These are phyloP conservation scores for Talaromyces sp. DNA, from an alignment of 2,329 filamentous ascomycete genomes.

Conservation along the genomic window DNA sequence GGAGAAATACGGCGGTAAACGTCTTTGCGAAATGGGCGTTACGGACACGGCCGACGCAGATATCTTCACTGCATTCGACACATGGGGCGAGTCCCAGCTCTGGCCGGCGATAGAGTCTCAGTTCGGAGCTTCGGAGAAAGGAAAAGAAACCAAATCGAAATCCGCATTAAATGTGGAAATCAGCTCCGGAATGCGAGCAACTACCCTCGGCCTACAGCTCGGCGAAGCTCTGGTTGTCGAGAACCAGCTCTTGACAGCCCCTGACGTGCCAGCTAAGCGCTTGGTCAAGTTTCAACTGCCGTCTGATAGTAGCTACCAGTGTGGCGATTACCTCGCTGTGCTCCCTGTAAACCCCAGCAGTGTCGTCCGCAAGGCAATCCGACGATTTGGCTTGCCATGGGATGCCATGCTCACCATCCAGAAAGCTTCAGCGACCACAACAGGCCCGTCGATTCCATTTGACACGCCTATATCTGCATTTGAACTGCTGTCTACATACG, in stretches of 20 bases:
- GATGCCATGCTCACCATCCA: conserved; percentile 62
- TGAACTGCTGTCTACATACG: conserved; percentile 63
- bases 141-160: conserved; percentile 28
- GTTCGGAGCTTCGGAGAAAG: conserved; percentile 21
- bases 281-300: conserved; percentile 66
- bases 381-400: conserved; percentile 61
- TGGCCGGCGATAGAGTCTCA: conserved; percentile 48
- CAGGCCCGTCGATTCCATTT: conserved; percentile 44
- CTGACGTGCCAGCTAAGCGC: conserved; percentile 53
- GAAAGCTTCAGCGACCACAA: conserved; percentile 45
- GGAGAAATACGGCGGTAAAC: conserved; percentile 45
- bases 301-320: conserved; percentile 58
- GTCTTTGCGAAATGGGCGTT: conserved; percentile 48
- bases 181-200: conserved; percentile 48
- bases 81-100: conserved; percentile 58
- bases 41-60: conserved; percentile 60
- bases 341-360: conserved; percentile 64
- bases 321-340: conserved; percentile 72
- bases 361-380: conserved; percentile 59
- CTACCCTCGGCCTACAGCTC: conserved; percentile 59
- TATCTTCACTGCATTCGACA: conserved; percentile 64
- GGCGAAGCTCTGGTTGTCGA: conserved; percentile 56
- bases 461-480: conserved; percentile 54
- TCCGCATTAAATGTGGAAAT: conserved; percentile 43
- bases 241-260: conserved; percentile 48